Evolutionary conservation across 306 rosid genomes (phyloP).

Genomic region (Cicer bijugum): DNA sequence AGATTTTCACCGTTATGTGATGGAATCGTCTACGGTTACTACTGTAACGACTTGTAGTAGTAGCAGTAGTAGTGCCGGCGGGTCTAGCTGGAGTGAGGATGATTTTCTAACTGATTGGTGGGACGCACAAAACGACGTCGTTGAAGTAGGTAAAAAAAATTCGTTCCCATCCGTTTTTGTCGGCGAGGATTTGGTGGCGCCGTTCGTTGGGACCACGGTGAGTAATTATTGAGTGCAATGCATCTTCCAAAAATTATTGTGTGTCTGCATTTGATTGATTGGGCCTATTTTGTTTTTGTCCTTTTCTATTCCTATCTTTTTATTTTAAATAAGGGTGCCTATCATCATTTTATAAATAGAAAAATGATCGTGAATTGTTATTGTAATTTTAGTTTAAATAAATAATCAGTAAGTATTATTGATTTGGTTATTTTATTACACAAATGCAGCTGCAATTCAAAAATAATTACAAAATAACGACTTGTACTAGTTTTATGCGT

Average conservation of each 20-base stretch:
- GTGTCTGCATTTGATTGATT: conserved; percentile 46
- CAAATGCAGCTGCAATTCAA: too few species aligned
- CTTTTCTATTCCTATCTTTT: too few species aligned
- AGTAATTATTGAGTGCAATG: conserved; percentile 48
- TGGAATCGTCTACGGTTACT: conserved; percentile 37
- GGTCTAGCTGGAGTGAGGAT: conserved; percentile 83
- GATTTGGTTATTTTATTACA: too few species aligned
- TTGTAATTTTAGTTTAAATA: too few species aligned
- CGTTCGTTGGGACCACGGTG: conserved; percentile 50
- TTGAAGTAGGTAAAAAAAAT: conserved; percentile 37
- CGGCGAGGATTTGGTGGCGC: conserved; percentile 52
- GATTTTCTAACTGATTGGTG: conserved; percentile 65
- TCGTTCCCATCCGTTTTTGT: conserved; percentile 54
- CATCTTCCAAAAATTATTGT: conserved; percentile 33
- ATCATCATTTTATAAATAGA: too few species aligned
- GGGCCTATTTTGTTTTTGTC: not conserved
- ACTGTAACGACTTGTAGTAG: conserved; percentile 42
- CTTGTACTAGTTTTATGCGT: too few species aligned
- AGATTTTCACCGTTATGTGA: conserved; percentile 38
- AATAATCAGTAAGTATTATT: too few species aligned
- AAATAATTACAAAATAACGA: too few species aligned
- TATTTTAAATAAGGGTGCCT: too few species aligned
- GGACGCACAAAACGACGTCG: conserved; percentile 50
- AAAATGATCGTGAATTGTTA: too few species aligned
- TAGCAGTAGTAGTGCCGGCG: conserved; percentile 35